Conservation (phyloP, 306 rosid genomes). For the Quercus agrifolia region DNA sequence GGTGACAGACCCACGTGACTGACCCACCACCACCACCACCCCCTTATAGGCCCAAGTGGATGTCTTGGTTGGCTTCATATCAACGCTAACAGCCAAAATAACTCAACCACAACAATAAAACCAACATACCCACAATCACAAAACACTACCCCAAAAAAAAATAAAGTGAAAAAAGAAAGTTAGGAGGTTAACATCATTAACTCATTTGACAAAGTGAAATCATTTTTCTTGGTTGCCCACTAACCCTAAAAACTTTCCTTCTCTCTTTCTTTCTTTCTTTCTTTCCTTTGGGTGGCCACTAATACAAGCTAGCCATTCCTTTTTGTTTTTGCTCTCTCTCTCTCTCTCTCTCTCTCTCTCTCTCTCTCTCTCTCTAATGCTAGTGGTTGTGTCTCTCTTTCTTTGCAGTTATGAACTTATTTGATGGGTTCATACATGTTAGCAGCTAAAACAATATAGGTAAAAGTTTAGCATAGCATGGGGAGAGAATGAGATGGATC, state of each 20-base stretch:
- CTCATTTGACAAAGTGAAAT: conserved; percentile 53
- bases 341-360: neutral
- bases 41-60: conserved; percentile 38
- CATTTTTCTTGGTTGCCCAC: conserved; percentile 46
- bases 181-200: conserved; percentile 57
- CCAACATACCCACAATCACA: conserved; percentile 39
- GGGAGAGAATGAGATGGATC: conserved; percentile 51
- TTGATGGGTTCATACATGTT: conserved; percentile 40
- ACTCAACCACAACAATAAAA: conserved; percentile 40
- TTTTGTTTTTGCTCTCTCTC: neutral
- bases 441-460: conserved; percentile 50
- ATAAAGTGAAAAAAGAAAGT: conserved; percentile 14
- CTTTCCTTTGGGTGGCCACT: conserved; percentile 18
- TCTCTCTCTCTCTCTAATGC: conserved; percentile 37
- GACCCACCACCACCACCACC: conserved; percentile 56
- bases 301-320: conserved; percentile 21
- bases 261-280: neutral
- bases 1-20: conserved; percentile 82
- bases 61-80: conserved; percentile 73
- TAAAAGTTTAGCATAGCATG: conserved; percentile 29
- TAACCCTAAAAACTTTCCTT: conserved; percentile 1
- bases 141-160: conserved; percentile 14
- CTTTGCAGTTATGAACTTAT: conserved; percentile 21
- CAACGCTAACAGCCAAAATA: conserved; percentile 88
- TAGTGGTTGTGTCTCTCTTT: conserved; percentile 50